phyloP scores from a whole-genome alignment of 2,329 filamentous ascomycete genomes.

The Geosmithia morbida region DNA sequence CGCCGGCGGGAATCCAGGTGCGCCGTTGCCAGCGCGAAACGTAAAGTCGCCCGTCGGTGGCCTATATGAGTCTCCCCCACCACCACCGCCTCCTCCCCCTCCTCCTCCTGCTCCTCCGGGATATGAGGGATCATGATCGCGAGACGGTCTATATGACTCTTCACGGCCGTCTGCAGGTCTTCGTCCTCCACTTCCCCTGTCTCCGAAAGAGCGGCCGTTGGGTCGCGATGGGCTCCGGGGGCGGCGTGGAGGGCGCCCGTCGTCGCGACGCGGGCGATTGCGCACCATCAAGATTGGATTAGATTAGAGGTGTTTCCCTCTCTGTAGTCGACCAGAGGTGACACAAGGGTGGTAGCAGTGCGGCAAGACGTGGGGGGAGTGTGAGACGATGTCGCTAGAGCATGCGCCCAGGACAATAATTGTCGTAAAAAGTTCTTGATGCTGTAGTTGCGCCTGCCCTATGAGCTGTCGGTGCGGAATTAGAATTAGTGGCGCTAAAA shows the following conservation, averaged over 20 bases:
- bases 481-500: background rate
- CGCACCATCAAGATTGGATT: background rate
- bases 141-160: conserved; percentile 1
- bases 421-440: background rate
- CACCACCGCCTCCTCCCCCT: background rate
- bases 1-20: conserved; percentile 3
- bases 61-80: background rate
- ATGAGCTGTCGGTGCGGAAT: background rate
- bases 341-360: too few species aligned
- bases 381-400: background rate
- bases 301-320: background rate
- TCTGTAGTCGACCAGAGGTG: too few species aligned
- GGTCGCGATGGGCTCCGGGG: background rate
- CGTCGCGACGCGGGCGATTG: background rate
- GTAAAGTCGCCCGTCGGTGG: conserved; percentile 36
- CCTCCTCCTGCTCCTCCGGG: background rate
- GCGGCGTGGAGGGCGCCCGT: background rate
- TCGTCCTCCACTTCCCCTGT: background rate
- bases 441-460: background rate
- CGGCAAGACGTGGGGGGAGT: background rate
- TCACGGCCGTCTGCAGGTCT: background rate
- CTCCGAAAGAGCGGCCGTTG: background rate
- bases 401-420: background rate
- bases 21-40: conserved; percentile 30
- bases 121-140: background rate